A percentile compares a stretch with the other conserved stretches of the same genome.
phyloP scores from a whole-genome alignment of 1,139 yeast genomes.

The Williopsis jadinii region DNA sequence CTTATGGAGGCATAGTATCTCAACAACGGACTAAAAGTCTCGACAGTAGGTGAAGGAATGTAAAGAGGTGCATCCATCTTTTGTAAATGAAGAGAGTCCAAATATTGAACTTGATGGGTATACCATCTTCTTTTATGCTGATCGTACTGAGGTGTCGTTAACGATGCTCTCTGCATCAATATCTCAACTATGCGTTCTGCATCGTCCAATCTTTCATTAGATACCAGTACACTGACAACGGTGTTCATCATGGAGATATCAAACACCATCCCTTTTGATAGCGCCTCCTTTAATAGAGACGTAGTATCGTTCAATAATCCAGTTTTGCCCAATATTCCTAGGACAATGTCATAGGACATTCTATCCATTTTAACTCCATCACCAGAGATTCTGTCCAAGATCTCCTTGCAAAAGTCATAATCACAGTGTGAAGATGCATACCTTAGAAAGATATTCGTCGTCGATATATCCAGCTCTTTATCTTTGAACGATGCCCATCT shows the following conservation, averaged over 20 bases:
- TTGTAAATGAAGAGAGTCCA: slow-evolving; percentile 9
- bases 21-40: slow-evolving; percentile 11
- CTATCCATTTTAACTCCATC: slow-evolving; percentile 9
- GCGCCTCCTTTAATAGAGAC: slow-evolving; percentile 1
- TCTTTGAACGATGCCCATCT: slow-evolving; percentile 2
- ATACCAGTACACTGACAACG: slow-evolving; percentile 4
- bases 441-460: slow-evolving; percentile 10
- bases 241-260: slow-evolving; percentile 7
- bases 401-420: slow-evolving; percentile 5
- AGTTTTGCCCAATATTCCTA: slow-evolving; percentile 4
- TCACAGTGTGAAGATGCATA: slow-evolving; percentile 7
- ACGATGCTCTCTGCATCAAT: not conserved
- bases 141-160: not conserved
- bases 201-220: slow-evolving; percentile 3
- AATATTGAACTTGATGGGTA: slow-evolving; percentile 3
- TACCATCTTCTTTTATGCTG: slow-evolving; percentile 5
- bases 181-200: slow-evolving; percentile 3
- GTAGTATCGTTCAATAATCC: slow-evolving; percentile 1
- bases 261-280: slow-evolving; percentile 5
- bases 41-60: slow-evolving; percentile 9
- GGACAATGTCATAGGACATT: slow-evolving; percentile 8
- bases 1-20: slow-evolving; percentile 3
- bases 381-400: slow-evolving; percentile 3
- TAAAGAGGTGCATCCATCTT: slow-evolving; percentile 1
- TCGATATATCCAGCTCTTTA: slow-evolving; percentile 4